Evolutionary conservation across 2,329 filamentous ascomycete genomes (phyloP), one percentile per base, ranked within the genome.

Genomic region (Ophiostoma triangulosporum): DNA sequence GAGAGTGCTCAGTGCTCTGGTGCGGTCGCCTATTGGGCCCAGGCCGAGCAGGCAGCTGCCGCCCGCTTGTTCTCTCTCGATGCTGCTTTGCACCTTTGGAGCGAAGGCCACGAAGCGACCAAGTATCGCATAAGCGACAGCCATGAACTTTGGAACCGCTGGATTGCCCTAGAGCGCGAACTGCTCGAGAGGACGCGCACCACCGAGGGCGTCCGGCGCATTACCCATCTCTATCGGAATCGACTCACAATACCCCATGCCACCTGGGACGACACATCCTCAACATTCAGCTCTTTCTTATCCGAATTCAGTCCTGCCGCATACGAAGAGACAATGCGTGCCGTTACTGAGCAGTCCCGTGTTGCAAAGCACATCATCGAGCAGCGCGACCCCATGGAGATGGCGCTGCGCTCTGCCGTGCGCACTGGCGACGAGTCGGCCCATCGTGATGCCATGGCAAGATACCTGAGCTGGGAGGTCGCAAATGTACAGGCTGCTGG

Each of bases 381-480:
- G 14, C 69, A 77, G 43, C 83, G 87, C 56, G 84, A 87, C 59
- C 68, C 76, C 4, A 81, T 81, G 62, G 87, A 94, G 65, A 69
- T 81, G 57, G 80, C 77, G 57, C 69, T 93, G 22, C 73, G 74
- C 52, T 73, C 75, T 56, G 82, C 84, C 6, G 65, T 69, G 15
- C 72, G 79, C 52, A 68, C 74, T 7, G 74, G 72, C 54, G 77
- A 87, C 59, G 65, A 69, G 27, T 75, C 78, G 11, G 72, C 72
- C 4, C 73, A 84, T 54, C 73, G 73, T 60, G 60, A 66, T 20
- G 65, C 68, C 43, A 72, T 83, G 69, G 68, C 66, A 4, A 78
- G 85, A 53, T 98, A 98, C 62, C 72, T 97, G 17, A 82, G 87
- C 52, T 96, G 88, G 86, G 93, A 98, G 70, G 76, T 83, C 62